Base-by-base conservation (phyloP, 2,329 filamentous ascomycete species). In the Curvularia sp. region DNA sequence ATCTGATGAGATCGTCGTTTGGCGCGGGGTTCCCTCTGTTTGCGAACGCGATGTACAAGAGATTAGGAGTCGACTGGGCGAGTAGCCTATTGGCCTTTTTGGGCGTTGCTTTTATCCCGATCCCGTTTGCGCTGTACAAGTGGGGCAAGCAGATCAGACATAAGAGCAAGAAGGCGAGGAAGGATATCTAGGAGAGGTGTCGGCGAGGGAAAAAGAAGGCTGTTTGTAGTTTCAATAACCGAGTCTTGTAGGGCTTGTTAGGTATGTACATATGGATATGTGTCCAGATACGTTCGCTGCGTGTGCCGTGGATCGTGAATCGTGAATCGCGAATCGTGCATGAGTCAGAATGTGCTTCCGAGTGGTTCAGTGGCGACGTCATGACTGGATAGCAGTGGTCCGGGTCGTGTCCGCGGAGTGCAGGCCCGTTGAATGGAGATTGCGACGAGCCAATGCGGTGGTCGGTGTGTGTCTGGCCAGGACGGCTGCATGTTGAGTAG, bases 91-190 rank as follows among this genome's bases (percentile, higher is more conserved):
- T 81, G 49, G 80, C 72, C 0, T 80, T 80, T 59, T 53, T 81
- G 50, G 71, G 71, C 2, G 73, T 81, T 41, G 77, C 74, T 0
- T 80, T 81, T 56, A 79, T 81, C 13, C 79, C 79, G 0, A 80
- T 81, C 56, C 79, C 79, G n/a, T 81, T 79, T 57, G 70, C 78
- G 55, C 58, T 81, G 57, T 80, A 80, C 65, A 76, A 72, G 64
- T 80, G 72, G 59, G 79, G 79, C 6, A 73, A 68, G 59, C 74
- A 69, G n/a, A 66, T 80, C 45, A 71, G 79, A 21, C 73, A 77
- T 51, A 78, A 76, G 63, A 78, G 76, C 62, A 79, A 71, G 67
- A 66, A 71, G 59, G 78, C 78, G 1, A 71, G 78, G 41, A 80
- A 80, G 61, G 78, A 80, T 59, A 72, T 79, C 38, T 79, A 5